Conservation (phyloP, 2,329 filamentous ascomycete species). For the Hypoxylon sp. region DNA sequence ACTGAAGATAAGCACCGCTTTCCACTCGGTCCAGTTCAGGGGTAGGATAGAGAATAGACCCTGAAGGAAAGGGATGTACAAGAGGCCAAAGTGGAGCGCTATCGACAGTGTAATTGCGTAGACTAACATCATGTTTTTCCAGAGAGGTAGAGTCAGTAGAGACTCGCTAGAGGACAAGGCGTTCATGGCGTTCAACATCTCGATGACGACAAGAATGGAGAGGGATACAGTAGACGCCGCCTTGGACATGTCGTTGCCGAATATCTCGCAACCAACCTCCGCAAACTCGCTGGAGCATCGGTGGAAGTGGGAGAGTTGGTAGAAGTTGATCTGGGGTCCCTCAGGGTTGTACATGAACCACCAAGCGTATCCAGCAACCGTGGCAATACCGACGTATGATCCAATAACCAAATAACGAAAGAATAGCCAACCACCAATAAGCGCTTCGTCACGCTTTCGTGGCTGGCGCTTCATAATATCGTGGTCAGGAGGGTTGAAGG, state of each 20-base stretch:
- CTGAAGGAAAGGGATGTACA: conserved; percentile 92
- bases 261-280: conserved; percentile 92
- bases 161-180: conserved; percentile 95
- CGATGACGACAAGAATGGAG: conserved; percentile 92
- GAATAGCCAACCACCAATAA: conserved; percentile 96
- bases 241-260: conserved; percentile 84
- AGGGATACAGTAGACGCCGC: conserved; percentile 92
- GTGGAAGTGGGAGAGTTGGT: conserved; percentile 92
- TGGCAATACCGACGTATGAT: conserved; percentile 92
- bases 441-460: conserved; percentile 88
- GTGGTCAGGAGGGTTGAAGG: conserved; percentile 98
- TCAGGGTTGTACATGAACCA: conserved; percentile 97
- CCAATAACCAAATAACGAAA: conserved; percentile 97
- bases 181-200: conserved; percentile 99
- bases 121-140: conserved; percentile 98
- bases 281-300: conserved; percentile 86
- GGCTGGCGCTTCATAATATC: conserved; percentile 96
- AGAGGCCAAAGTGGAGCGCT: conserved; percentile 90
- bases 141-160: conserved; percentile 90
- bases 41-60: conserved; percentile 89
- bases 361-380: conserved; percentile 98
- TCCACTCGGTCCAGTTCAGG: conserved; percentile 86
- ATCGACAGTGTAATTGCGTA: conserved; percentile 94
- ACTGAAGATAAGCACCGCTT: conserved; percentile 87
- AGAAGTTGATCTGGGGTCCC: conserved; percentile 91